Percentiles rank a stretch among this genome's conserved stretches.
Evolutionary conservation across 495 filamentous ascomycete genomes (phyloP).

Genomic region (Penicillium cosmopolitanum): DNA sequence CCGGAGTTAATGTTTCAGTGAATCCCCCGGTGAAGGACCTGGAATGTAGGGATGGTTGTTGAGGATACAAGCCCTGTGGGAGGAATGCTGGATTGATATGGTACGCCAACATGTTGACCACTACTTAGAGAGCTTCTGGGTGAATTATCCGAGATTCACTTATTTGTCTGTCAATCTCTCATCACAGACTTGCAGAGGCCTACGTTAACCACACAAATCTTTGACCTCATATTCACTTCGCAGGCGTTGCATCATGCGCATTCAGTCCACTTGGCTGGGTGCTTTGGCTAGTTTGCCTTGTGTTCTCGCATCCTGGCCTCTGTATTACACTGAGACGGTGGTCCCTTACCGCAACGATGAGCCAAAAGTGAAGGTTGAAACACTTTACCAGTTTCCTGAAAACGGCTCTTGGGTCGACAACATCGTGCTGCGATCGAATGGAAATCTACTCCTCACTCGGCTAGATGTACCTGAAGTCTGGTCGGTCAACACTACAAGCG

Average conservation of each 20-base stretch:
- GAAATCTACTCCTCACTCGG: conserved; percentile 39
- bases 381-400: conserved; percentile 35
- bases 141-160: not conserved
- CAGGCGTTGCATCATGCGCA: conserved; percentile 15
- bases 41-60: conserved; percentile 1
- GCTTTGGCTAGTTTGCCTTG: conserved; percentile 17
- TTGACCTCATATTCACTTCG: too few species aligned
- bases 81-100: not conserved
- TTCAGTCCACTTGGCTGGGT: conserved; percentile 13
- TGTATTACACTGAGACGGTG: not conserved
- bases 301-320: conserved; percentile 18
- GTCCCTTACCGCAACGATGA: conserved; percentile 15
- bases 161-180: not conserved
- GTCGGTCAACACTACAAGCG: conserved; percentile 38
- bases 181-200: too few species aligned
- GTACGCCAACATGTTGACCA: not conserved
- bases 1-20: too few species aligned
- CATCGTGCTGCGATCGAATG: conserved; percentile 37
- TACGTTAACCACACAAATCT: too few species aligned
- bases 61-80: not conserved
- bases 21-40: not conserved
- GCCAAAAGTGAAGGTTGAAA: conserved; percentile 26
- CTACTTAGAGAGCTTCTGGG: not conserved
- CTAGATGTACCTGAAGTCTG: conserved; percentile 44
- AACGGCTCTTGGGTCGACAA: conserved; percentile 49